Percentiles rank a stretch among this genome's conserved stretches.
Evolutionary conservation across 176 grass and related monocot genomes (phyloP).

Genomic region (Calamus simplicifolius): DNA sequence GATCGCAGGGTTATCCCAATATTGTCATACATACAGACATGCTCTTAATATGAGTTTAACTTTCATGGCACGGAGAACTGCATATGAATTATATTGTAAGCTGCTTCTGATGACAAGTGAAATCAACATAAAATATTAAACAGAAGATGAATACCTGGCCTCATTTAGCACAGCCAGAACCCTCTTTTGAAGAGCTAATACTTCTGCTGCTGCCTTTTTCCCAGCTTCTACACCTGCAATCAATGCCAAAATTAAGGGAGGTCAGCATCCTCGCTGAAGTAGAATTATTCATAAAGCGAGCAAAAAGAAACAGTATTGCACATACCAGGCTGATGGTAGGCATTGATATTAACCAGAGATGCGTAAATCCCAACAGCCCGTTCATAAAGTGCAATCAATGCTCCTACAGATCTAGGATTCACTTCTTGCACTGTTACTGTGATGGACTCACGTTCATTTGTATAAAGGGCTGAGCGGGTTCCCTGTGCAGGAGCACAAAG

Average conservation of each 20-base stretch:
- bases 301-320: conserved; percentile 4
- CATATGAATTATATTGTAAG: too few species aligned
- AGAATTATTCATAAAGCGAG: not conserved
- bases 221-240: conserved; percentile 93
- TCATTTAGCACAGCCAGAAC: conserved; percentile 82
- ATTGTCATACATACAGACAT: too few species aligned
- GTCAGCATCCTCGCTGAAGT: not conserved
- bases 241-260: not conserved
- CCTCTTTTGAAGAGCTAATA: conserved; percentile 95
- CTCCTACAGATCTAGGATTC: conserved; percentile 81
- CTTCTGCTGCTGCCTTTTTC: conserved; percentile 96
- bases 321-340: conserved; percentile 96
- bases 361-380: conserved; percentile 97
- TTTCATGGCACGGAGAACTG: too few species aligned
- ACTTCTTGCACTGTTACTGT: conserved; percentile 92
- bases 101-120: not conserved
- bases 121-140: conserved; percentile 11
- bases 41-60: too few species aligned
- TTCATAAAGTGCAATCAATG: conserved; percentile 90
- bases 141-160: conserved; percentile 53
- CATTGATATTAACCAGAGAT: conserved; percentile 90
- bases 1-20: too few species aligned
- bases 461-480: conserved; percentile 91
- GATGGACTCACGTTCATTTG: conserved; percentile 93
- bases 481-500: conserved; percentile 37